Base-by-base conservation (phyloP, 1,139 yeast species). In the Yamadazyma atlantica region DNA sequence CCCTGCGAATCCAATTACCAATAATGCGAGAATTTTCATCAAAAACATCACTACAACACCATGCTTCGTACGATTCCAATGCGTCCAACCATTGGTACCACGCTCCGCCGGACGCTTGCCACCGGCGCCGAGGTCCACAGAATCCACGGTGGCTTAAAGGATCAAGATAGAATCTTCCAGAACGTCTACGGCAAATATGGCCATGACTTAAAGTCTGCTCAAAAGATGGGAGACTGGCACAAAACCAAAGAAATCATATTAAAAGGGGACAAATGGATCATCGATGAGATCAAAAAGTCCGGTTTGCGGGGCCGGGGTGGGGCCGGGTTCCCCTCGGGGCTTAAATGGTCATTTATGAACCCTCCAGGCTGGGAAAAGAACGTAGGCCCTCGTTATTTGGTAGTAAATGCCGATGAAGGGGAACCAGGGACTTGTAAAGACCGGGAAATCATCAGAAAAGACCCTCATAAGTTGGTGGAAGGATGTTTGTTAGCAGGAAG, bases 301-400 rank as follows among this genome's bases (percentile, higher is more conserved):
- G 95, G 95, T 14, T 73, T 86, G 49, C 80, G 95, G 63, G 95
- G 95, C 41, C 81, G 95, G 66, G 95, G 95, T 44, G 95, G 95
- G 54, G 95, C 95, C 32, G 95, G 95, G 17, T 86, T 86, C 73
- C 95, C 95, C 36, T 80, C 89, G 18, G 95, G 95, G 34, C 75
- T 86, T 55, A 86, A 86, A 64, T 86, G 94, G 94, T 84, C 94
- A 14, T 86, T 86, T 58, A 86, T 86, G 95, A 86, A 86, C 66
- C 95, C 95, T 37, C 95, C 95, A 36, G 92, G 92, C 44, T 86
- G 95, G 95, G 94, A 86, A 50, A 86, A 85, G 60, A 85, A 85
- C 62, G 68, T 64, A 14, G 95, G 95, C 16, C 92, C 95, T 45
- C 77, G 95, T 60, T 86, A 86, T 60, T 73, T 86, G 48, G 94